Percentiles rank a stretch among this genome's conserved stretches.
These are phyloP conservation scores for Talaromyces wortmannii DNA, from an alignment of 495 filamentous ascomycete species.

Conservation along the genomic window DNA sequence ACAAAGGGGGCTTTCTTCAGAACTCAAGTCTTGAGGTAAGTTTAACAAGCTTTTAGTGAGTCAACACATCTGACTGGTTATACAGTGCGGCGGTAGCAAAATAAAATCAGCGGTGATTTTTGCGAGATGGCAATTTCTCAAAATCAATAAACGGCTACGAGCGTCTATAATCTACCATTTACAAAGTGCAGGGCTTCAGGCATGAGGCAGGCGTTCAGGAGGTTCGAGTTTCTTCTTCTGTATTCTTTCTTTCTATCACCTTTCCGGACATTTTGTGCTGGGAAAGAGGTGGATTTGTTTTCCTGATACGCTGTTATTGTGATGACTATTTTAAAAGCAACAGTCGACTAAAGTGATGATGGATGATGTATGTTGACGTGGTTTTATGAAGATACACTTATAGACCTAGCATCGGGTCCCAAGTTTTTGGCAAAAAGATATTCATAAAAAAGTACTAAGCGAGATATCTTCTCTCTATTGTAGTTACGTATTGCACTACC, in stretches of 20 bases:
- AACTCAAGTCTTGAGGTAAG: constrained; percentile 63
- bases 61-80: background rate
- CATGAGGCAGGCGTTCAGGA: constrained; percentile 47
- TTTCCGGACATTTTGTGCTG: background rate
- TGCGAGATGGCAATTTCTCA: constrained; percentile 9
- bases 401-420: background rate
- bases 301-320: background rate
- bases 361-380: constrained; percentile 1
- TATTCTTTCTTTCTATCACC: constrained; percentile 15
- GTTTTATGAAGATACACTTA: constrained; percentile 3
- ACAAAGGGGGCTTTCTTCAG: constrained; percentile 94
- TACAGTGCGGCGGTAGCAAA: constrained; percentile 41
- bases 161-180: constrained; percentile 3
- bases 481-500: too few species aligned
- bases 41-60: background rate
- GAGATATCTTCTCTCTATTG: too few species aligned
- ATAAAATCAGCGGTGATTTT: constrained; percentile 33
- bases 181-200: constrained; percentile 17
- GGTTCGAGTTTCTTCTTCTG: constrained; percentile 31
- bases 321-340: background rate
- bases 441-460: too few species aligned
- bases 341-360: background rate
- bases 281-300: too few species aligned
- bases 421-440: too few species aligned
- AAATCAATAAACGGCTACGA: constrained; percentile 1